Evolutionary conservation across 1,284 basidiomycete species (phyloP), one percentile per base, ranked within the genome.

Genomic region (Ustilago vetiveriae): DNA sequence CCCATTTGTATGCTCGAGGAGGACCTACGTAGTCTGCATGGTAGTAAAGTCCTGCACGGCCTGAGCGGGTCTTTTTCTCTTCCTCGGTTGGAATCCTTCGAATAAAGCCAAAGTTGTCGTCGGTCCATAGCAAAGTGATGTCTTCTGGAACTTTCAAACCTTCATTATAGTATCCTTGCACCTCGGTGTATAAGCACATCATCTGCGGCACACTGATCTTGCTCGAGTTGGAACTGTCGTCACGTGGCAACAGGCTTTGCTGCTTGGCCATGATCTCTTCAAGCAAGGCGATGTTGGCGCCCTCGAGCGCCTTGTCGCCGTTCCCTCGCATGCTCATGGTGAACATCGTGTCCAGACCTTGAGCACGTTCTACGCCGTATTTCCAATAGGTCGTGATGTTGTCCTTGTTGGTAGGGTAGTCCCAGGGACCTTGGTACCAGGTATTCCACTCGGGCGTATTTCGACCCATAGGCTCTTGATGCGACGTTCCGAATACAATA

Each of bases 1-100:
- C 71, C 82, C 82, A 83, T 51, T 84, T 84, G 76, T 84, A 84
- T 49, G 78, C 56, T 16, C 82, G 66, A 7, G 83, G 82, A 21
- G 77, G 74, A 21, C 83, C 83, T 40, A 83, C 82, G 38, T 79
- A 74, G 55, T 67, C 51, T 10, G 48, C 87, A 72, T 89, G 88
- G 76, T 89, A 90, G 76, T 90, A 90, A 2, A 90, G 86, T 37
- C 88, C 88, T 24, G 88, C 87, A 30, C 88, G 88, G 30, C 88
- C 89, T 0, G 85, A 84, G 41, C 88, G 83, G 9, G 23, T 43
- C 65, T 87, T 86, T 5, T 85, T 84, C 72, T 88, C 87, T 41
- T 82, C 82, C 9, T 81, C 72, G 3, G 85, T 77, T 0, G 88
- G 88, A 11, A 54, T 56, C 24, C 70, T 33, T 4, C 64, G 59